Evolutionary conservation across 768 basidiomycete species (phyloP), one percentile per base, ranked within the genome.

Genomic region (Dacryopinax spathularia): DNA sequence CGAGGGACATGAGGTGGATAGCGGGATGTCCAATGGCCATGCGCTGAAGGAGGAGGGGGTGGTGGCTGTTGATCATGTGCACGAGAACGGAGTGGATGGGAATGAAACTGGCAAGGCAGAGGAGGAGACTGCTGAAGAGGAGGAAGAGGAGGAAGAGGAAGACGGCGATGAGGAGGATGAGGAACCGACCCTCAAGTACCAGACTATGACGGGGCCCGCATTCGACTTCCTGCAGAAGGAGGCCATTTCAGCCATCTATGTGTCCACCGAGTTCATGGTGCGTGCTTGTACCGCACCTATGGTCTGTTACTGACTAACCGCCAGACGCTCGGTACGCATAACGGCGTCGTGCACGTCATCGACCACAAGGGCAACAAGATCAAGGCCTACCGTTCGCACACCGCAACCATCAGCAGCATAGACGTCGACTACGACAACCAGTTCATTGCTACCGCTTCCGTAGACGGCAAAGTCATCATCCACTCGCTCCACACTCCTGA

Each of bases 151-250:
- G 0, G 81, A 81, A 0, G 82, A 82, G 0, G 83, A 83, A 0
- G 81, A 81, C 0, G 85, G 84, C 0, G 84, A 85, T 0, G 86
- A 86, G 0, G 92, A 92, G 1, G 91, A 94, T 29, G 90, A 93
- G 20, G 93, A 95, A 76, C 93, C 89, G 34, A 82, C 88, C 0
- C 79, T 98, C 69, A 98, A 97, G 72, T 98, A 97, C 70, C 85
- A 89, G 68, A 84, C 88, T 43, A 81, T 96, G 62, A 80, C 81
- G 25, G 89, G 90, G 1, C 75, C 81, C 0, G 75, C 88, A 31
- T 82, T 83, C 2, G 88, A 90, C 68, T 75, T 96, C 31, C 80
- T 97, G 62, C 85, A 84, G 77, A 94, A 89, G 73, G 95, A 96
- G 70, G 86, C 91, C 13, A 90, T 87, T 1, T 94, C 92, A 36